These are phyloP conservation scores for Botryobasidium botryosum DNA, from an alignment of 768 basidiomycete species.

Conservation along the genomic window DNA sequence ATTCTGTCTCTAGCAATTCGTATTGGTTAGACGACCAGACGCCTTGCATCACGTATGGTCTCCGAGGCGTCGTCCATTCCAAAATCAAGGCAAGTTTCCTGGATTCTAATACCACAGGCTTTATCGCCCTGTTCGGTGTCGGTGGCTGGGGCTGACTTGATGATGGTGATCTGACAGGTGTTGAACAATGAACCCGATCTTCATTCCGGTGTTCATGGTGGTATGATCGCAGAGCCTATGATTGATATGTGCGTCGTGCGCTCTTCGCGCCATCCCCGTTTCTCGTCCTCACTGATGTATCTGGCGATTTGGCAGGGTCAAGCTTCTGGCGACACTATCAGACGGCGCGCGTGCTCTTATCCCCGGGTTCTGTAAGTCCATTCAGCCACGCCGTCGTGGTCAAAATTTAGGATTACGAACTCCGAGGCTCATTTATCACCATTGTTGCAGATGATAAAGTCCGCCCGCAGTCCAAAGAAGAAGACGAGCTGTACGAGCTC, in stretches of 20 bases:
- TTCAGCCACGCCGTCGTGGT: too few species aligned
- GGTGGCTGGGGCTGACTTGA: too few species aligned
- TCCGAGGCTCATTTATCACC: background rate
- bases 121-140: too few species aligned
- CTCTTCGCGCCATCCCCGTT: background rate
- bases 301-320: conserved; percentile 35
- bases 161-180: too few species aligned
- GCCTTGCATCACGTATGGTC: conserved; percentile 89
- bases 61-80: conserved; percentile 87
- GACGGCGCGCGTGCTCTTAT: conserved; percentile 38
- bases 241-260: conserved; percentile 53
- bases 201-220: conserved; percentile 91
- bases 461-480: conserved; percentile 45
- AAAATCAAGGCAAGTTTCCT: conserved; percentile 40
- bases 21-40: conserved; percentile 90
- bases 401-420: too few species aligned
- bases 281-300: background rate
- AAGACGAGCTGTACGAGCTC: conserved; percentile 47
- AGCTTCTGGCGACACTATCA: conserved; percentile 56
- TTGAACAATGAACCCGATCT: conserved; percentile 58
- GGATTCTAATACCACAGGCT: too few species aligned
- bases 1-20: conserved; percentile 48
- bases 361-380: conserved; percentile 62
- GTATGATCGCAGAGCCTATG: conserved; percentile 78
- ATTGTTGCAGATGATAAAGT: conserved; percentile 50